Conservation (phyloP, 73 alveolate genomes). For the Paraurostyla sp. region DNA sequence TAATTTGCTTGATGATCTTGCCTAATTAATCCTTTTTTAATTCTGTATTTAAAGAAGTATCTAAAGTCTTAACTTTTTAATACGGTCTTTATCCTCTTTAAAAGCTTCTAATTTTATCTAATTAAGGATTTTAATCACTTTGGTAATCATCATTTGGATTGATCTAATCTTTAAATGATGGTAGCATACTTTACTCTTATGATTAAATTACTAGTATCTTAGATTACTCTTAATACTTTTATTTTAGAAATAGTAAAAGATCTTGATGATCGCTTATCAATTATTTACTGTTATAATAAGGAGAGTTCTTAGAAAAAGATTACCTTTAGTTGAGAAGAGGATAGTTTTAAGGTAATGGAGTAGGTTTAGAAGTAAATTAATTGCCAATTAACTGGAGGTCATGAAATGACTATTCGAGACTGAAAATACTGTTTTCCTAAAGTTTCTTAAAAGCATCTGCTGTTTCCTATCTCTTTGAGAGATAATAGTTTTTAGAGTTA, state of each 20-base stretch:
- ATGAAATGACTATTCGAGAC: neutral
- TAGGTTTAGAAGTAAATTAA: neutral
- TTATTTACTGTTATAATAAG: neutral
- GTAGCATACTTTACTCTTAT: no score
- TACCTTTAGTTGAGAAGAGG: neutral
- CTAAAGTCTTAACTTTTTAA: neutral
- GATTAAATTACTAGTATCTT: no score
- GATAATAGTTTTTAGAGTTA: neutral
- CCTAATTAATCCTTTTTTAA: neutral
- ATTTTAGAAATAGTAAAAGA: neutral
- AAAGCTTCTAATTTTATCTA: no score
- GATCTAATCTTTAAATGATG: no score
- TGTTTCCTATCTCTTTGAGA: neutral
- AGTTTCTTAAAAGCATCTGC: neutral
- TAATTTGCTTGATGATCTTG: neutral
- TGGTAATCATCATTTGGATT: no score
- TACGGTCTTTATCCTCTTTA: no score
- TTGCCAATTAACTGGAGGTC: conserved; percentile 3
- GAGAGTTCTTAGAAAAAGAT: neutral
- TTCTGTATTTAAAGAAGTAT: neutral
- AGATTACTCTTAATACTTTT: conserved; percentile 31
- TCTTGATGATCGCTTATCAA: conserved; percentile 1
- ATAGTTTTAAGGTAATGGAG: neutral
- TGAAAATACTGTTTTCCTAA: conserved; percentile 1
- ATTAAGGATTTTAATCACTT: no score